Evolutionary conservation across 129 eudicot species (phyloP).

Genomic region (Centrapalus pauciflorus): DNA sequence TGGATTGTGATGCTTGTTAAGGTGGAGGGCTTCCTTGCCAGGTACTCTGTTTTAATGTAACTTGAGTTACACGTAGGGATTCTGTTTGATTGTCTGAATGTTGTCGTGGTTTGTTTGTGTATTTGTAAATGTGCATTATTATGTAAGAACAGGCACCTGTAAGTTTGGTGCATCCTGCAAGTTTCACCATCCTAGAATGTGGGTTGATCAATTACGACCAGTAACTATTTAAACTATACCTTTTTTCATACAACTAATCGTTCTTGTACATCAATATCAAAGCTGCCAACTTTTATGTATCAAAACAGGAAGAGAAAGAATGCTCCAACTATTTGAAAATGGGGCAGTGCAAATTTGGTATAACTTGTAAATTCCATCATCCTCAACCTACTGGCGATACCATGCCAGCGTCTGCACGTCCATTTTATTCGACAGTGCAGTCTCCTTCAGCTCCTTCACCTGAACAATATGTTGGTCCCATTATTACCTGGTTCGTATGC

Average conservation of each 20-base stretch:
- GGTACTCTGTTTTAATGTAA: conserved; percentile 39
- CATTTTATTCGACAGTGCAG: conserved; percentile 94
- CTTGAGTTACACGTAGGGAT: not conserved
- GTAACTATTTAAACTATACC: conserved; percentile 31
- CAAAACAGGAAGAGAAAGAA: conserved; percentile 78
- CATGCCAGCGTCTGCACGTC: conserved; percentile 70
- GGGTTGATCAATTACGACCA: conserved; percentile 91
- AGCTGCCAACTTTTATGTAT: conserved; percentile 19
- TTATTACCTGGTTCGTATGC: conserved; percentile 81
- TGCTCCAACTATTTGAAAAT: conserved; percentile 99
- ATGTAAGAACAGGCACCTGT: conserved; percentile 91
- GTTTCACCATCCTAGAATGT: conserved; percentile 89
- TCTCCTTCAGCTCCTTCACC: conserved; percentile 65
- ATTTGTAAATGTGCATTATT: conserved; percentile 53
- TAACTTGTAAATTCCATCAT: conserved; percentile 96
- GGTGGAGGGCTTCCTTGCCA: conserved; percentile 84
- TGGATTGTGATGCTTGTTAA: conserved; percentile 21
- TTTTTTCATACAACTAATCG: not conserved
- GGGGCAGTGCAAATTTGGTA: conserved; percentile 99
- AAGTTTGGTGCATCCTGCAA: conserved; percentile 94
- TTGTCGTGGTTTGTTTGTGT: conserved; percentile 3
- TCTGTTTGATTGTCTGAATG: conserved; percentile 15
- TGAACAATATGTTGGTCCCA: conserved; percentile 60
- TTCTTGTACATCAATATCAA: conserved; percentile 12
- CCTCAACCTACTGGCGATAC: conserved; percentile 78